phyloP scores from a whole-genome alignment of 2,329 filamentous ascomycete genomes.

The Didymella pinodella region DNA sequence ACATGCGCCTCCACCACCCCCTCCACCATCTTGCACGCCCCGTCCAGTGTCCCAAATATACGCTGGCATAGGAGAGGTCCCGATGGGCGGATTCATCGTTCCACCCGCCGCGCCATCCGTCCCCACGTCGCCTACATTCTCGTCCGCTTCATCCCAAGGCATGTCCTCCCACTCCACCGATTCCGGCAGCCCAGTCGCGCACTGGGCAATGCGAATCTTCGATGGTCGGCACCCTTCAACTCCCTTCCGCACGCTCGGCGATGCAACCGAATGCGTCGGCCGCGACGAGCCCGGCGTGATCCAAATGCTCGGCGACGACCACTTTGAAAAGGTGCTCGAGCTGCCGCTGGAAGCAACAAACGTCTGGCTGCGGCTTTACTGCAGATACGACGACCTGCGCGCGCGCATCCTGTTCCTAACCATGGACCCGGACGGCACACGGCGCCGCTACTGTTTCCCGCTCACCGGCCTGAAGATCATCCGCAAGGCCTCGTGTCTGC shows the following conservation, averaged over 20 bases:
- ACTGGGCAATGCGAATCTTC: conserved; percentile 57
- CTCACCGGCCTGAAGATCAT: conserved; percentile 58
- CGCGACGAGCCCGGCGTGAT: conserved; percentile 48
- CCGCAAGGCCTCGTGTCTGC: conserved; percentile 53
- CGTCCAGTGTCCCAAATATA: conserved; percentile 24
- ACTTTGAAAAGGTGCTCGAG: conserved; percentile 53
- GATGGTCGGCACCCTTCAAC: conserved; percentile 53
- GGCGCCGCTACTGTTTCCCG: conserved; percentile 59
- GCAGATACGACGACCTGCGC: conserved; percentile 60
- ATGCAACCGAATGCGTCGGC: conserved; percentile 46
- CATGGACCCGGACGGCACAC: conserved; percentile 50
- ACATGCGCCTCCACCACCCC: conserved; percentile 18
- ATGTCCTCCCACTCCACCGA: conserved; percentile 49
- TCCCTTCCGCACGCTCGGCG: conserved; percentile 45
- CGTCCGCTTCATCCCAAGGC: conserved; percentile 53
- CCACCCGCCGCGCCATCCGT: conserved; percentile 50
- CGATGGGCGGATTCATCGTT: conserved; percentile 29
- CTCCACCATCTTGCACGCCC: conserved; percentile 21
- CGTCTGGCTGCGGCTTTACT: conserved; percentile 60
- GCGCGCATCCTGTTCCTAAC: conserved; percentile 63
- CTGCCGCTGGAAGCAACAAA: conserved; percentile 58
- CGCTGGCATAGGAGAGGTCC: conserved; percentile 42
- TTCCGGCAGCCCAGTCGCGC: conserved; percentile 43
- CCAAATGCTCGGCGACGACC: conserved; percentile 47
- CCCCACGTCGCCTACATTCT: conserved; percentile 54